Evolutionary conservation across 768 basidiomycete species (phyloP).

Genomic region (Tulasnella calospora): DNA sequence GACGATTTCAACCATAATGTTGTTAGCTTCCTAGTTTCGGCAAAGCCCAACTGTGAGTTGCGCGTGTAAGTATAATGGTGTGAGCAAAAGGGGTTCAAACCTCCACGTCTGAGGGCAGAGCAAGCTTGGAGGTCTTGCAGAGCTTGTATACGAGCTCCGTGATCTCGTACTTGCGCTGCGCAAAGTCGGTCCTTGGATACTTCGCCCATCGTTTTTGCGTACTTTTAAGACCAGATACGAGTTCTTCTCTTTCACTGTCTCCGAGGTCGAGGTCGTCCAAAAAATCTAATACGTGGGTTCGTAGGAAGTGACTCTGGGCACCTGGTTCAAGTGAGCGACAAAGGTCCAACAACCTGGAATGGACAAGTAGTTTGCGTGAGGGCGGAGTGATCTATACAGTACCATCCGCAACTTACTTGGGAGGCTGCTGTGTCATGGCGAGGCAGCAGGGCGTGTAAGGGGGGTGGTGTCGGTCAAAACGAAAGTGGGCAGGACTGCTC

Average conservation of each 20-base stretch:
- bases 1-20: conserved; percentile 17
- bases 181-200: neutral
- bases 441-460: neutral
- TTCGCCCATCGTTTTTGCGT: neutral
- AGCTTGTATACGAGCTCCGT: conserved; percentile 2
- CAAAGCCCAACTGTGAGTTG: neutral
- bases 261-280: neutral
- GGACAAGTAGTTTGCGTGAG: neutral
- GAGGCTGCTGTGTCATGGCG: neutral
- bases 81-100: neutral
- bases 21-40: conserved; percentile 10
- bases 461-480: neutral
- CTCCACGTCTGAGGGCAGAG: neutral
- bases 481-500: neutral
- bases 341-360: neutral
- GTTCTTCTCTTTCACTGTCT: neutral
- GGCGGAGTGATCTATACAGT: neutral
- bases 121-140: neutral
- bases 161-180: conserved; percentile 4
- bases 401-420: neutral
- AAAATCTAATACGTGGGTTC: conserved; percentile 10
- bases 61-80: neutral
- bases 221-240: neutral
- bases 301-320: conserved; percentile 18
- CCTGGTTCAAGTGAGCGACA: neutral